Conservation (phyloP, 352 stramenopile genomes). For the Pythium apleroticum region DNA sequence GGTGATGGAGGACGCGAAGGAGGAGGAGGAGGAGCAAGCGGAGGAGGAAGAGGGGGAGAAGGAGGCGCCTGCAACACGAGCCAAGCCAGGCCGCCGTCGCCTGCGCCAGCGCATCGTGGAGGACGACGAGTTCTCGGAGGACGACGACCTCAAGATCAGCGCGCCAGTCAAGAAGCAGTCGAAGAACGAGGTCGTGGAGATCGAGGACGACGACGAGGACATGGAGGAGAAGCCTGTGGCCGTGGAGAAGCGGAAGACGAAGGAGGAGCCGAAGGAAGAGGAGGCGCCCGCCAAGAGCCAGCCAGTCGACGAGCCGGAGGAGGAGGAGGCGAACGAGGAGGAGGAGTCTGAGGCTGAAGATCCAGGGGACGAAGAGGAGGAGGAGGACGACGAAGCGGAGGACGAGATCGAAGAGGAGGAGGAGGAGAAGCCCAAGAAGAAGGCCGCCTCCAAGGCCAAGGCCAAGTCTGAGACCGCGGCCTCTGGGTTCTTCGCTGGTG, state of each 20-base stretch:
- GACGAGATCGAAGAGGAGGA: slow-evolving; percentile 20
- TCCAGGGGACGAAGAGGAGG: slow-evolving; percentile 24
- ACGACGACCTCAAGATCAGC: slow-evolving; percentile 44
- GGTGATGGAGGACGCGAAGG: neutral
- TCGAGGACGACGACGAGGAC: slow-evolving; percentile 21
- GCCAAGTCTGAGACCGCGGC: neutral
- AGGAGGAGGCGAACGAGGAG: slow-evolving; percentile 9
- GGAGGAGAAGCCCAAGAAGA: slow-evolving; percentile 25
- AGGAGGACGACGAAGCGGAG: slow-evolving; percentile 17
- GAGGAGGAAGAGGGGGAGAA: slow-evolving; percentile 25
- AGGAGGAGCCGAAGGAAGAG: slow-evolving; percentile 15
- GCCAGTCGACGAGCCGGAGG: slow-evolving; percentile 17
- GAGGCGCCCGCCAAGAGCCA: slow-evolving; percentile 22
- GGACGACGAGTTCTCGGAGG: slow-evolving; percentile 39
- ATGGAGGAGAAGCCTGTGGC: slow-evolving; percentile 10
- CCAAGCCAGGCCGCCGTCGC: slow-evolving; percentile 45
- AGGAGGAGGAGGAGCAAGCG: slow-evolving; percentile 14
- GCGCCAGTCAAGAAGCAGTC: slow-evolving; percentile 20
- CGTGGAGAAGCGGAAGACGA: slow-evolving; percentile 6
- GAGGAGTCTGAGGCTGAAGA: slow-evolving; percentile 16
- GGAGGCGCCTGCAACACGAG: slow-evolving; percentile 1
- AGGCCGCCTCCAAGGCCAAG: neutral
- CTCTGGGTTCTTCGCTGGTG: slow-evolving; percentile 11
- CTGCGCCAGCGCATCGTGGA: slow-evolving; percentile 60
- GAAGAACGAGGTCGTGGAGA: slow-evolving; percentile 20